A percentile compares a stretch with the other conserved stretches of the same genome.
Conservation (phyloP, 2,329 filamentous ascomycete species). For the Aspergillus luchuensis region DNA sequence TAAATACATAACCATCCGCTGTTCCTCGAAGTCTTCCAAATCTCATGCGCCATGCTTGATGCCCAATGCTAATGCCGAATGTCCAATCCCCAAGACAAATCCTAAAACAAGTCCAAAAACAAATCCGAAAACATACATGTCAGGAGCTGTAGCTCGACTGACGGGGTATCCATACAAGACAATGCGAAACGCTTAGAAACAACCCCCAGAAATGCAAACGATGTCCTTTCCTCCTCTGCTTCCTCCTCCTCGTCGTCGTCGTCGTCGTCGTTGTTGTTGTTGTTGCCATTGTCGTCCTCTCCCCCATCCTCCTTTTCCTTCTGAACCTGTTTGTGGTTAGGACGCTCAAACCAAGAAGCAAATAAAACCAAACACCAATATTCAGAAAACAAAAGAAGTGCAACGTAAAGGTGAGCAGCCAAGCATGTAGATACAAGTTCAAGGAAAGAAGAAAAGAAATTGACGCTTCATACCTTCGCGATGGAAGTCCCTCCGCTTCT, state of each 20-base stretch:
- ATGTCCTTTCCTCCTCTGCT: background rate
- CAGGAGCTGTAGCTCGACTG: slow-evolving; percentile 27
- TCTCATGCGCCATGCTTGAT: background rate
- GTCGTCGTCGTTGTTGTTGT: too few relatives aligned
- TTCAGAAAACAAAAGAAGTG: too few relatives aligned
- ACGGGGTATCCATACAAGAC: slow-evolving; percentile 23
- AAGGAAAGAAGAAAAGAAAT: too few relatives aligned
- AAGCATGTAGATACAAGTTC: too few relatives aligned
- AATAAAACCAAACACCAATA: background rate
- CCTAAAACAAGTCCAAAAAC: background rate
- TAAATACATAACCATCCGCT: background rate
- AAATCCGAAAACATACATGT: slow-evolving; percentile 11
- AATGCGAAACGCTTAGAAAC: background rate
- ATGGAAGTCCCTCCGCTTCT: background rate
- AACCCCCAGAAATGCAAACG: background rate
- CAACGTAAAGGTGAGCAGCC: too few relatives aligned
- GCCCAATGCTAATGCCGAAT: too few relatives aligned
- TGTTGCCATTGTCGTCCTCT: too few relatives aligned
- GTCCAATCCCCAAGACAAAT: background rate
- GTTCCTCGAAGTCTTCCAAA: background rate
- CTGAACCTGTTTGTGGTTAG: background rate
- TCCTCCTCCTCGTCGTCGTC: background rate
- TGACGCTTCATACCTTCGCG: too few relatives aligned
- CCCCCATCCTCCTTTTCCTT: too few relatives aligned
- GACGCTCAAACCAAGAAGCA: background rate